These are phyloP conservation scores for Trichoderma sp. DNA, from an alignment of 2,329 filamentous ascomycete species.

Conservation along the genomic window DNA sequence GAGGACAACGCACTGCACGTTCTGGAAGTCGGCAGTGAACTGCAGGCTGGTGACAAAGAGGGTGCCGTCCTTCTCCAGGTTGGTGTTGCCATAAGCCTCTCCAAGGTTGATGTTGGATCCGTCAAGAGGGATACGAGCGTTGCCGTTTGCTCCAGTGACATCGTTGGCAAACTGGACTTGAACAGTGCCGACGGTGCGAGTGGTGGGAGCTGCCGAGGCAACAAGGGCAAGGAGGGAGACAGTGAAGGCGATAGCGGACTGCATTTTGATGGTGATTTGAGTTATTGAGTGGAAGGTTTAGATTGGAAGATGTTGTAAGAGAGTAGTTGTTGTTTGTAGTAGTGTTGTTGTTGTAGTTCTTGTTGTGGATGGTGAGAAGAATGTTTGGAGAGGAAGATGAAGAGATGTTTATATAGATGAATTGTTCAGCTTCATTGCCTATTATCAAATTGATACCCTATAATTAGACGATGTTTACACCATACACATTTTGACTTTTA, in stretches of 20 bases:
- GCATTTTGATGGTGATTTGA: constrained; percentile 1
- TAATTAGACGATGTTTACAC: not conserved
- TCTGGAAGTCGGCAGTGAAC: constrained; percentile 1
- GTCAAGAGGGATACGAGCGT: not conserved
- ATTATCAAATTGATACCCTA: not conserved
- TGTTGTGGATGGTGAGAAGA: not conserved
- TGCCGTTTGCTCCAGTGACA: constrained; percentile 15
- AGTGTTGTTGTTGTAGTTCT: not conserved
- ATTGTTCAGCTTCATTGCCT: not conserved
- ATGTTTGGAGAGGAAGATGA: not conserved
- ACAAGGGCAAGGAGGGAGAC: constrained; percentile 3
- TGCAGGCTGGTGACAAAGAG: constrained; percentile 8
- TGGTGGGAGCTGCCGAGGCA: constrained; percentile 9
- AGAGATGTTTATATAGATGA: constrained; percentile 18
- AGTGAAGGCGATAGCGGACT: not conserved
- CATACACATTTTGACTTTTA: not conserved
- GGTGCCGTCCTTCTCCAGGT: not conserved
- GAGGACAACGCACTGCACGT: not conserved
- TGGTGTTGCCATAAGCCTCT: not conserved
- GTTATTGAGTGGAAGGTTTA: not conserved
- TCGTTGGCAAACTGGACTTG: constrained; percentile 17
- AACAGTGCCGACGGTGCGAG: not conserved
- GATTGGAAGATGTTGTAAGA: not conserved
- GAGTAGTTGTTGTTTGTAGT: not conserved
- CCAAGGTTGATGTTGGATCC: not conserved